Base-by-base conservation (phyloP, 805 yeast genomes). In the Sungouiella blattae region DNA sequence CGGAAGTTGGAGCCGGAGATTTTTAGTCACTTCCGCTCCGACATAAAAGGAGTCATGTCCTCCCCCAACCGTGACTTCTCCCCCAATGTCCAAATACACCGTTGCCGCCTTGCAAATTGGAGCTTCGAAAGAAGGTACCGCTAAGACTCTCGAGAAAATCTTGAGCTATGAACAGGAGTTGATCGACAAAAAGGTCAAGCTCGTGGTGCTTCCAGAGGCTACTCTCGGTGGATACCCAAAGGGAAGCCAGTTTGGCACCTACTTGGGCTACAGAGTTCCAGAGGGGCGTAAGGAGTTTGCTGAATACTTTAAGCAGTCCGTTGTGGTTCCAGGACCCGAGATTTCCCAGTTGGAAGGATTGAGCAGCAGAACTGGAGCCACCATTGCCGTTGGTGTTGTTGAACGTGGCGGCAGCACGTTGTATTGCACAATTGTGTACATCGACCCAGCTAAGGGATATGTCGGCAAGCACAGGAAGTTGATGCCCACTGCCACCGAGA, bases 211-310 rank as follows among this genome's bases (percentile, higher is more conserved):
- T 28, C 75, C 75, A 14, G 75, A 69, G 41, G 73, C 72, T 14
- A 49, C 63, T 1, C 42, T 69, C n/a, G 73, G 73, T 13, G 75
- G 73, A 3, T 69, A 69, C 40, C 73, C 75, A 9, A 69, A 69
- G 44, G 73, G 73, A 2, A 47, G 62, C 17, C 58, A 55, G 5
- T 68, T 69, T 41, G 73, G 72, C 6, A 57, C 72, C 5, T 62
- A 61, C 36, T 41, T 69, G 23, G 75, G 73, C 0, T 67, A 60
- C 47, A 53, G 75, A 37, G 43, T 60, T 25, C 68, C 61, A 27
- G 53, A 56, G 20, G 75, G 75, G 4, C 54, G 71, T 26, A 63
- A 64, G 25, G 69, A 62, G 35, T 68, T 58, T 43, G 55, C 62
- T 2, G 41, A 45, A 23, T 69, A 69, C 38, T 57, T 40, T 45